These are phyloP conservation scores for Podaxis sp. DNA, from an alignment of 768 basidiomycete species.

Conservation along the genomic window DNA sequence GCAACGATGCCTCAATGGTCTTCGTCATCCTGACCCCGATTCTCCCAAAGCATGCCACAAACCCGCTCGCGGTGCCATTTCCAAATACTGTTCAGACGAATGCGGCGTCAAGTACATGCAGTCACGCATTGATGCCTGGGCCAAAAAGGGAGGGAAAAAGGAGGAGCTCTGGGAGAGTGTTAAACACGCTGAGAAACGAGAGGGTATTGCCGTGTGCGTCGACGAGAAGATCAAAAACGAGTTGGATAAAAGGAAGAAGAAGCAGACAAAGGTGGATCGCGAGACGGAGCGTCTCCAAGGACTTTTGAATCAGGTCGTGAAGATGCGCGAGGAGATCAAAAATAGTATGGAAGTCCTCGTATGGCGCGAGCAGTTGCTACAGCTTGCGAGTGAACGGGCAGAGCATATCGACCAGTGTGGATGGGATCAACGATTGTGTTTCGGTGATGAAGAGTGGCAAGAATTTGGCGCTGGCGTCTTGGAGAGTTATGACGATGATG, in stretches of 20 bases:
- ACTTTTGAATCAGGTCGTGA: constrained; percentile 57
- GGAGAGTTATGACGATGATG: constrained; percentile 62
- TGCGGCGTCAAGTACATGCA: constrained; percentile 80
- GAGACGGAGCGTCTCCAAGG: constrained; percentile 55
- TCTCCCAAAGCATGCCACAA: constrained; percentile 75
- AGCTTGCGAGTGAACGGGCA: constrained; percentile 67
- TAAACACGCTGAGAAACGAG: constrained; percentile 64
- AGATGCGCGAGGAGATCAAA: constrained; percentile 63
- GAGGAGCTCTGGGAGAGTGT: constrained; percentile 74
- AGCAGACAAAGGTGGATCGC: constrained; percentile 46
- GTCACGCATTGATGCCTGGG: constrained; percentile 59
- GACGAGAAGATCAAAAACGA: constrained; percentile 28
- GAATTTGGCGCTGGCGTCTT: constrained; percentile 67
- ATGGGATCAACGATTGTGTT: constrained; percentile 85
- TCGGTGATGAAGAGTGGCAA: constrained; percentile 78
- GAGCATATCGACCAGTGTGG: constrained; percentile 74
- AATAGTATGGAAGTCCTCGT: constrained; percentile 65
- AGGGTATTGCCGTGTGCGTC: constrained; percentile 62
- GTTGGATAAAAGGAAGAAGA: constrained; percentile 22
- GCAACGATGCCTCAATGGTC: constrained; percentile 70
- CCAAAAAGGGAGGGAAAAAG: constrained; percentile 60
- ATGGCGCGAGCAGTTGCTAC: constrained; percentile 70
- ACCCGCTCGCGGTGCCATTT: constrained; percentile 77
- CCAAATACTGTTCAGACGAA: constrained; percentile 90
- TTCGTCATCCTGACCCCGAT: constrained; percentile 59